phyloP scores from a whole-genome alignment of 1,284 basidiomycete species.

The Bondarzewia mesenterica region DNA sequence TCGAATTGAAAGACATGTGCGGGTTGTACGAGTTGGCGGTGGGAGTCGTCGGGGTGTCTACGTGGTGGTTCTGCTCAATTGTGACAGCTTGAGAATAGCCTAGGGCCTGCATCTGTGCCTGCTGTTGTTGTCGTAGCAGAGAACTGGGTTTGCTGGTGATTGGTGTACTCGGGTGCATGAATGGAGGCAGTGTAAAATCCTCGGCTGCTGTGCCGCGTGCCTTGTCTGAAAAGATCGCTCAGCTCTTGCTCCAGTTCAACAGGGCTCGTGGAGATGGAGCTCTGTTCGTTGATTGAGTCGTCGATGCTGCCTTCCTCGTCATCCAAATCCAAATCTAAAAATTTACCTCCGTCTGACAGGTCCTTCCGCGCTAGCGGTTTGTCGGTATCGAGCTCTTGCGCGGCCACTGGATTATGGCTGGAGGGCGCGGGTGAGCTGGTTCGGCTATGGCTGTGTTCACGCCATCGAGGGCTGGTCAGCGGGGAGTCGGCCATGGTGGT shows the following conservation, averaged over 20 bases:
- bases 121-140: constrained; percentile 7
- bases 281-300: constrained; percentile 17
- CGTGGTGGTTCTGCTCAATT: neutral
- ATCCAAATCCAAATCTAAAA: constrained; percentile 58
- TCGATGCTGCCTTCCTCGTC: constrained; percentile 29
- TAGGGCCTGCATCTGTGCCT: neutral
- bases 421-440: constrained; percentile 7
- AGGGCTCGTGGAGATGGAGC: constrained; percentile 15
- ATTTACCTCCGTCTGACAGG: constrained; percentile 36
- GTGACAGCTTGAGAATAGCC: too few species aligned
- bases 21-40: constrained; percentile 11
- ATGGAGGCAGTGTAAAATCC: constrained; percentile 30
- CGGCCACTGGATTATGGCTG: constrained; percentile 9
- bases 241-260: constrained; percentile 11
- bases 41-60: constrained; percentile 13
- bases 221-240: constrained; percentile 5
- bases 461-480: constrained; percentile 38
- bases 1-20: constrained; percentile 1
- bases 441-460: constrained; percentile 5
- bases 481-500: constrained; percentile 59
- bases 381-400: constrained; percentile 10
- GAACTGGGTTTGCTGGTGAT: constrained; percentile 2
- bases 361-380: constrained; percentile 12
- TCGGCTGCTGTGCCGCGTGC: constrained; percentile 16
- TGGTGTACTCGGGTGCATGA: constrained; percentile 18